Conservation (phyloP, 2,329 filamentous ascomycete species). For the Fusarium sp. region DNA sequence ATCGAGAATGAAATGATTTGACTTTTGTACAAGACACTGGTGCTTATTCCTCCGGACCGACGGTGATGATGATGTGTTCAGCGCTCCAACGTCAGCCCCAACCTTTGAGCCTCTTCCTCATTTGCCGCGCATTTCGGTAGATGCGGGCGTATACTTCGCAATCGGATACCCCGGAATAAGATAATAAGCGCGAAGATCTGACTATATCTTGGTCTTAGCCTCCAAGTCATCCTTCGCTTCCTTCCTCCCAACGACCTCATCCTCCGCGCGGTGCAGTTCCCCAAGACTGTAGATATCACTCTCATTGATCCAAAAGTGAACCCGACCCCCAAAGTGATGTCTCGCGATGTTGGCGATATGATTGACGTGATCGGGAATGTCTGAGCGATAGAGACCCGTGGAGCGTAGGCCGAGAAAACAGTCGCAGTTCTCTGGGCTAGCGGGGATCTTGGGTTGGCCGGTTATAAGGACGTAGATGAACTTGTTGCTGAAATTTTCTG, state of each 20-base stretch:
- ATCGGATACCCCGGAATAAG: neutral
- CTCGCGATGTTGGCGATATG: neutral
- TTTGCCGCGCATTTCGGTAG: neutral
- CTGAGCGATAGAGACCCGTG: neutral
- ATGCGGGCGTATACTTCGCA: neutral
- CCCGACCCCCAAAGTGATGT: neutral
- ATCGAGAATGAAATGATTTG: slow-evolving; percentile 9
- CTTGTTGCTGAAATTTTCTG: neutral
- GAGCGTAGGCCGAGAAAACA: slow-evolving; percentile 9
- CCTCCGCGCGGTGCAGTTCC: neutral
- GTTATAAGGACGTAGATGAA: slow-evolving; percentile 1
- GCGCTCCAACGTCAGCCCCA: slow-evolving; percentile 14
- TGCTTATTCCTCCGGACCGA: slow-evolving; percentile 1
- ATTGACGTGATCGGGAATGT: neutral
- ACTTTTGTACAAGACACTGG: neutral
- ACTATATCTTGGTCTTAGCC: no score
- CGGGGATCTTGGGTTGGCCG: neutral
- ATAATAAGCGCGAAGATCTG: neutral
- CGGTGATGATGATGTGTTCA: neutral
- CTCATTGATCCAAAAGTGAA: neutral
- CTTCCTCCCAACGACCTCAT: neutral
- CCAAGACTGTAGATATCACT: neutral
- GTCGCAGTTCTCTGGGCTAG: neutral
- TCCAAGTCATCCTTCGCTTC: neutral
- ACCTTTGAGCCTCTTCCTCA: neutral